These are phyloP conservation scores for Flaveria trinervia DNA, from an alignment of 129 eudicot genomes.

Conservation along the genomic window DNA sequence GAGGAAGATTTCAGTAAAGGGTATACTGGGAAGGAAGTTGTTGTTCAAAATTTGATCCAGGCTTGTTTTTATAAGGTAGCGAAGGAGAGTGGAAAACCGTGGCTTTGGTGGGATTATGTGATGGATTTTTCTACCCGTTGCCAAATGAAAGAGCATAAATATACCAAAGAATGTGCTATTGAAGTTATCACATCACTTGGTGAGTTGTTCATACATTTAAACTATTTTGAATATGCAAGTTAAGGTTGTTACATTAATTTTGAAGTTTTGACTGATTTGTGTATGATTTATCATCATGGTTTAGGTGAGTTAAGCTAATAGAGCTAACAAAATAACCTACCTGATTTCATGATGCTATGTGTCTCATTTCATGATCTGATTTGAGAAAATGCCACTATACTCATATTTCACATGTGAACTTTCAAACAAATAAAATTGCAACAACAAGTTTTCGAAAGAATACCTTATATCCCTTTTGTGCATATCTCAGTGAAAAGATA, in stretches of 20 bases:
- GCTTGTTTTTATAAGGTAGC: constrained; percentile 71
- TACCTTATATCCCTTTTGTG: too few relatives aligned
- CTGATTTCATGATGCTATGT: background rate
- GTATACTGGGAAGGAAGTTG: constrained; percentile 76
- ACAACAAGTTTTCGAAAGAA: too few relatives aligned
- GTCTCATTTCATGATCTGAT: too few relatives aligned
- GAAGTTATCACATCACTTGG: constrained; percentile 68
- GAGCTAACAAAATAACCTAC: too few relatives aligned
- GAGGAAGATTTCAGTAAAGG: constrained; percentile 79
- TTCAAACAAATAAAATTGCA: too few relatives aligned
- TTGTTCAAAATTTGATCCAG: constrained; percentile 64
- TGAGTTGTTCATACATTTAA: constrained; percentile 35
- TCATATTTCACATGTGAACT: too few relatives aligned
- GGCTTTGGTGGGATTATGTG: constrained; percentile 94
- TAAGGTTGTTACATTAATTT: background rate
- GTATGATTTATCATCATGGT: too few relatives aligned
- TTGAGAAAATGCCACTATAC: too few relatives aligned
- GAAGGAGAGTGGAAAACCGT: constrained; percentile 71
- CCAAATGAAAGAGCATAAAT: constrained; percentile 70
- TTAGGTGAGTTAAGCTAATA: too few relatives aligned
- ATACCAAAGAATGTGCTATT: constrained; percentile 62
- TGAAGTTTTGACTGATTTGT: background rate
- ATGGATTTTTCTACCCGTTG: constrained; percentile 69
- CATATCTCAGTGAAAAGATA: too few relatives aligned
- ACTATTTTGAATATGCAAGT: background rate